Base-by-base conservation (phyloP, 306 rosid genomes). In the Astragalus membranaceus region DNA sequence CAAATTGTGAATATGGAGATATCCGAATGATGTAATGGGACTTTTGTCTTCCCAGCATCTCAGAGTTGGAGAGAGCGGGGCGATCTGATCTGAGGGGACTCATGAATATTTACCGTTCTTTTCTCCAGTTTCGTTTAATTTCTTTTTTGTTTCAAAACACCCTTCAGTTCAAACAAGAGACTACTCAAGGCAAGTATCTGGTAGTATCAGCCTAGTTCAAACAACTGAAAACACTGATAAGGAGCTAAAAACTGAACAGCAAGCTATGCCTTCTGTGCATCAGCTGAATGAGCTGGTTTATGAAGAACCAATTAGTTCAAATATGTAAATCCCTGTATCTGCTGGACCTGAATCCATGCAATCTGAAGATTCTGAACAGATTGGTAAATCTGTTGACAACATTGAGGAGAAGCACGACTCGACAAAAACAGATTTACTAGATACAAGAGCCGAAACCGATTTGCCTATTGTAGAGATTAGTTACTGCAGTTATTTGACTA, bases 311-410 rank as follows among this genome's bases (percentile, higher is more conserved):
- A 73, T 75, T 65, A 69, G 10, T 37, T 57, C 69, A 50, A 66
- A 75, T 35, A 32, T 79, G 84, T 78, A 75, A 44, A 76, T 37
- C 55, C 78, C 80, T 20, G 51, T 29, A 48, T 32, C 69, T 77
- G 73, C 82, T 70, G 85, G 77, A 66, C 74, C 75, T 15, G 69
- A 72, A 63, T n/a, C 70, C 64, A 12, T 51, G 68, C 58, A 70
- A 46, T 66, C 62, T 26, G 39, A 35, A 35, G 1, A 35, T 35
- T 35, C 39, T 35, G 59, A 70, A 55, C 79, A 47, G 32, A 51
- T 35, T 60, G 30, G 32, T 68, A 61, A 68, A 61, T 29, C 80
- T 49, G 64, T 74, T 26, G 64, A 83, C 10, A 6, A 16, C 65
- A 14, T 53, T 36, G 66, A 7, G 68, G 87, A 78, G 74, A 75